These are phyloP conservation scores for Diaporthe vexans DNA, from an alignment of 2,329 filamentous ascomycete species.

Conservation along the genomic window DNA sequence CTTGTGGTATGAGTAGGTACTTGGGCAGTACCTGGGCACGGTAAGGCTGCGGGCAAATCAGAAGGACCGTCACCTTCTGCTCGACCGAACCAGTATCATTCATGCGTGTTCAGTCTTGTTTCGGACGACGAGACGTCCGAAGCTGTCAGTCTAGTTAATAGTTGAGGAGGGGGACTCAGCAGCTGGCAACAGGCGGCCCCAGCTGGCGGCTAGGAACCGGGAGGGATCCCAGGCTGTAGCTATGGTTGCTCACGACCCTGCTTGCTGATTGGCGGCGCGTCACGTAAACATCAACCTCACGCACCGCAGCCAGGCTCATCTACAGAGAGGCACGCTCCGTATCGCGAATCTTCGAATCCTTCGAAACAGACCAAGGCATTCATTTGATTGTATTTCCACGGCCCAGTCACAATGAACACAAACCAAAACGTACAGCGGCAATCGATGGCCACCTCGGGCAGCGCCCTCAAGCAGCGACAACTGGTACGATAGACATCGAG, in stretches of 20 bases:
- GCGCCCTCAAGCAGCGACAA: slow-evolving; percentile 64
- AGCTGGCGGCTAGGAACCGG: neutral
- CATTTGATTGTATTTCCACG: neutral
- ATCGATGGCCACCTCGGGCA: slow-evolving; percentile 56
- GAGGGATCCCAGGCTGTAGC: neutral
- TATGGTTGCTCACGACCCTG: neutral
- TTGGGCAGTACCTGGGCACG: neutral
- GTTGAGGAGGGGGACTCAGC: neutral
- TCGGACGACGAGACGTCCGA: slow-evolving; percentile 6
- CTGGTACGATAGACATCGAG: slow-evolving; percentile 52
- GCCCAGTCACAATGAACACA: slow-evolving; percentile 46
- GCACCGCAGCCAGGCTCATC: neutral
- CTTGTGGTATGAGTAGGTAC: neutral
- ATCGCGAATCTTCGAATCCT: too few relatives aligned
- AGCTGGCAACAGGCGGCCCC: slow-evolving; percentile 16
- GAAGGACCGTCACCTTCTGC: slow-evolving; percentile 9
- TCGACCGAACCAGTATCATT: neutral
- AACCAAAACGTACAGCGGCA: slow-evolving; percentile 49
- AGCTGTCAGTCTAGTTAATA: neutral
- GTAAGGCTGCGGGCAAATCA: neutral
- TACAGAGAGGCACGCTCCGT: neutral
- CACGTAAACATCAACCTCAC: slow-evolving; percentile 18
- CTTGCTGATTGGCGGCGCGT: slow-evolving; percentile 12
- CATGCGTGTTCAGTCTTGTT: neutral
- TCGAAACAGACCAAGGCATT: neutral